Evolutionary conservation across 441 rosid genomes (phyloP), one percentile per base, ranked within the genome.

Genomic region (Mallotus japonicus): DNA sequence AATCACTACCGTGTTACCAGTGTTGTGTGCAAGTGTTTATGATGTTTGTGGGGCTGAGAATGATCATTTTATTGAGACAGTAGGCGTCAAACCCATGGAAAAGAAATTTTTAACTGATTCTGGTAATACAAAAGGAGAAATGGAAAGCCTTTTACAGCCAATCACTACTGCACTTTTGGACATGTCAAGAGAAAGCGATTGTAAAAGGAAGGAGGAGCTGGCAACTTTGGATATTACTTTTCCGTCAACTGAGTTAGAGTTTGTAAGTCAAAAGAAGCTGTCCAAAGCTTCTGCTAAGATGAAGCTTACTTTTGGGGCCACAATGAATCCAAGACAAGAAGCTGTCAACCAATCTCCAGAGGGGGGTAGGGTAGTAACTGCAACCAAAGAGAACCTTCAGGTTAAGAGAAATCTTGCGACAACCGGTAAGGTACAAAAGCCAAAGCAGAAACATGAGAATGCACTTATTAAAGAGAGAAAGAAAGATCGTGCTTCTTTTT

Each of bases 391-490:
- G 76, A 84, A 83, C 64, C 83, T 62, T 37, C 80, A 80, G 13
- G 54, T 72, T 54, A 86, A 79, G 75, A 84, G 74, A 77, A 83
- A 78, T 81, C 81, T 75, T 65, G 76, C 59, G 60, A 59, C 67
- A 65, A 59, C 32, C 13, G 24, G 62, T 59, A 15, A 46, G 47
- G 67, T 42, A 2, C 84, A 75, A 81, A 86, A 79, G 75, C 58
- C 77, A 72, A 84, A 77, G 77, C 83, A 75, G 78, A 87, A 77
- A 67, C 62, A 24, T 10, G 75, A 78, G 78, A 72, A 75, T 8
- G 8, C 77, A 61, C 82, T 3, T 59, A 73, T 73, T 71, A 88
- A 81, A 85, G 87, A 88, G 50, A 75, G 78, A 67, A 85, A 19
- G 74, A 76, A 72, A 24, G 71, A 77, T 34, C 42, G 62, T 49